Base-by-base conservation (phyloP, 306 rosid genomes). In the Sophora flavescens region DNA sequence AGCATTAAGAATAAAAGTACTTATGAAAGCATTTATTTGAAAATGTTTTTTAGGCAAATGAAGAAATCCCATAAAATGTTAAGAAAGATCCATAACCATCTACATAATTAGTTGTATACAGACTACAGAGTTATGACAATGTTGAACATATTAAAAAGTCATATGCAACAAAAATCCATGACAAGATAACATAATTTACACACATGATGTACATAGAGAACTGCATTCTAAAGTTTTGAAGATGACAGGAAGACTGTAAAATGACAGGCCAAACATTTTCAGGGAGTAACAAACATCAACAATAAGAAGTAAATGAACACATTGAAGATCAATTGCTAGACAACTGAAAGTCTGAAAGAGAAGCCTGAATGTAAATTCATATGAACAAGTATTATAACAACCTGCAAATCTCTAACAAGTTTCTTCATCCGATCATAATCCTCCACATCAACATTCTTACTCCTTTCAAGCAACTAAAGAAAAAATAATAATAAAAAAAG, bases 381-480 rank as follows among this genome's bases (percentile, higher is more conserved):
- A 73, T 5, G 13, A 68, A 68, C 32, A 52, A 35, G 35, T 65
- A 28, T 8, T 9, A 70, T 35, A 54, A 56, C 18, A 69, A 95
- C 99, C 99, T 86, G 84, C 91, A 89, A 44, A 64, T 83, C 90
- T 74, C 57, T 84, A 84, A 82, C 90, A 52, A 86, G 87, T 13
- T 75, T 84, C 88, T 90, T 95, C 78, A 87, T 60, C 62, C 89
- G 93, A 75, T 81, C 87, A 84, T 89, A 95, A 73, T 95, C 99
- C 44, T 92, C 96, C 44, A 79, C 83, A 71, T 95, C 92, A 66
- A 95, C 67, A 75, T 84, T 78, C 78, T 84, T 92, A 79, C 82
- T 75, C 82, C 81, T 90, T 72, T 88, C 97, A 57, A 84, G 90
- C 75, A 95, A 75, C 99, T 95, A 79, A 15, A 83, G 48, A 69